A percentile compares a stretch with the other conserved stretches of the same genome.
Evolutionary conservation across 257 asterid genomes (phyloP).

Genomic region (Echites panduratus): DNA sequence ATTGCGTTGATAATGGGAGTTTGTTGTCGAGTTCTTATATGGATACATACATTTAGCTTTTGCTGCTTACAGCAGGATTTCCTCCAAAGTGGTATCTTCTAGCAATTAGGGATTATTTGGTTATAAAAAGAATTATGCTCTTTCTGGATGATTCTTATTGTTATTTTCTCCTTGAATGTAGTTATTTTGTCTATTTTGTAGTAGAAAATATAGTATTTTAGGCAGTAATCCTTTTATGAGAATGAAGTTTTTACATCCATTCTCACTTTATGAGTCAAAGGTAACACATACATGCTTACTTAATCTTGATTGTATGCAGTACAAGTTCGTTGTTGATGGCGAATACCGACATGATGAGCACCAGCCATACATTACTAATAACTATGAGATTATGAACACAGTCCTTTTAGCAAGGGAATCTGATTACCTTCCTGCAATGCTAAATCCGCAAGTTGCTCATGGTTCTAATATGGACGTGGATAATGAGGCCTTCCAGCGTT

Average conservation of each 20-base stretch:
- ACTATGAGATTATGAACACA: conserved; percentile 74
- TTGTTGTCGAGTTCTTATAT: neutral
- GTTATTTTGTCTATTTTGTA: neutral
- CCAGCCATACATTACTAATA: conserved; percentile 63
- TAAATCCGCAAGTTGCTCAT: conserved; percentile 49
- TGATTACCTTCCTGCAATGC: conserved; percentile 40
- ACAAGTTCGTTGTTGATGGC: conserved; percentile 92
- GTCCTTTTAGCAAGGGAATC: conserved; percentile 61
- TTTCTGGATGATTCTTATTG: neutral
- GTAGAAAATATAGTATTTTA: neutral
- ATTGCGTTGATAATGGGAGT: neutral
- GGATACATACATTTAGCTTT: neutral
- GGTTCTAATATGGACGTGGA: conserved; percentile 91
- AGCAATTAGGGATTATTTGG: neutral
- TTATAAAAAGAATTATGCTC: neutral
- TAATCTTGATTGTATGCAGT: conserved; percentile 41
- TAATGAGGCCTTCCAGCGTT: conserved; percentile 63
- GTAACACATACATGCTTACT: neutral
- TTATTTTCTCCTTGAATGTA: neutral
- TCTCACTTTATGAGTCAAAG: neutral
- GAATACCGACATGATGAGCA: conserved; percentile 93
- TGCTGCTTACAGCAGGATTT: neutral
- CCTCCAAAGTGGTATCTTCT: neutral
- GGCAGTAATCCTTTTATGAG: neutral
- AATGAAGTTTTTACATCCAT: neutral